Conservation (phyloP, 306 rosid species). For the Calophaca sinica region DNA sequence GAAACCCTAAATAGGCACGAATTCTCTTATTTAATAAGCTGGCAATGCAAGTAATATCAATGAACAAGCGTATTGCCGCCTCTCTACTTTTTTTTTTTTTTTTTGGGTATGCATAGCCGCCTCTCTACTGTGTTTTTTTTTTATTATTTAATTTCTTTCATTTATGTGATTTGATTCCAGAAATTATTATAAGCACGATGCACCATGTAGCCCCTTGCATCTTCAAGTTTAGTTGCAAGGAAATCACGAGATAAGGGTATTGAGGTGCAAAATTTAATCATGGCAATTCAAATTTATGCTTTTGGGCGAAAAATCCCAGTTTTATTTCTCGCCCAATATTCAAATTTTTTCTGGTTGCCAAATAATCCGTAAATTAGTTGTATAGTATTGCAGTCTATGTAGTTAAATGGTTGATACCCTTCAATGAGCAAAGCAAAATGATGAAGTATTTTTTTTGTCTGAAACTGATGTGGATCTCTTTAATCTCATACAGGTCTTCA, state of each 20-base stretch:
- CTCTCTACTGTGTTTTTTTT: neutral
- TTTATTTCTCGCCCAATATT: neutral
- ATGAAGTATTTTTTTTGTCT: slow-evolving; percentile 46
- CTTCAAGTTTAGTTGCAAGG: slow-evolving; percentile 55
- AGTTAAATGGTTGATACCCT: neutral
- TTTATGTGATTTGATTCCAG: neutral
- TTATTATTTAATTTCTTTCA: neutral
- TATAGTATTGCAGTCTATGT: neutral
- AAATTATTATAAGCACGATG: slow-evolving; percentile 2
- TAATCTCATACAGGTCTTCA: slow-evolving; percentile 46
- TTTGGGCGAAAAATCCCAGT: slow-evolving; percentile 28
- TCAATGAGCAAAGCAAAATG: slow-evolving; percentile 51
- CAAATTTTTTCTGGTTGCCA: slow-evolving; percentile 29
- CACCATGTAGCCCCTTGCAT: slow-evolving; percentile 64
- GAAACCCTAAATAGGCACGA: slow-evolving; percentile 33
- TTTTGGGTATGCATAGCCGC: neutral
- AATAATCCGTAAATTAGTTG: neutral
- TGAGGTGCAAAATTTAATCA: slow-evolving; percentile 54
- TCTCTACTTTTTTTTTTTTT: neutral
- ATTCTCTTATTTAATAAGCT: neutral
- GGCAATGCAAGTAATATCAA: neutral
- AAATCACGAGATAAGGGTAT: slow-evolving; percentile 55
- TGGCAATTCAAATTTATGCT: slow-evolving; percentile 39
- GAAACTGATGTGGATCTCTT: slow-evolving; percentile 49
- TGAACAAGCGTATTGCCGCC: neutral